Conservation (phyloP, 768 basidiomycete species). For the Mycena albidolilacea region DNA sequence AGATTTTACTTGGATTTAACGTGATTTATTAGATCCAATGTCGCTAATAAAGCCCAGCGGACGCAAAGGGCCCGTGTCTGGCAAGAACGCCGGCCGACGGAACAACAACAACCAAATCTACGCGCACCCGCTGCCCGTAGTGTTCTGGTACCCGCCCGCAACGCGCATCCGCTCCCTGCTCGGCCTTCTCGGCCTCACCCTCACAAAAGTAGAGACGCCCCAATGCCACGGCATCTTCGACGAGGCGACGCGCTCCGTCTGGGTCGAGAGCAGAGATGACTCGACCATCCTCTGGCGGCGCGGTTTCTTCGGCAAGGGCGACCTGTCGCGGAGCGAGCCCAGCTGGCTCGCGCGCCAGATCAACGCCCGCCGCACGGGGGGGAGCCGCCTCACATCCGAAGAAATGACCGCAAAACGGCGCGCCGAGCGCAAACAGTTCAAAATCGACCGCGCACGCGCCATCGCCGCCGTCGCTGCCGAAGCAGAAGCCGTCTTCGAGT, state of each 20-base stretch:
- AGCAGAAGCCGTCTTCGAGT: slow-evolving; percentile 81
- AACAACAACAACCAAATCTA: slow-evolving; percentile 80
- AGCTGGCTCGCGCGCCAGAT: slow-evolving; percentile 90
- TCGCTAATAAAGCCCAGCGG: slow-evolving; percentile 62
- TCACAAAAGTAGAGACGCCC: slow-evolving; percentile 76
- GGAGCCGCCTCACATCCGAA: slow-evolving; percentile 87
- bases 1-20: too few relatives aligned
- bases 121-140: slow-evolving; percentile 78
- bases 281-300: slow-evolving; percentile 84
- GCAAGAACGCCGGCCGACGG: slow-evolving; percentile 69
- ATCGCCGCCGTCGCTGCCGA: slow-evolving; percentile 87
- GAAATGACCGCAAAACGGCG: slow-evolving; percentile 92
- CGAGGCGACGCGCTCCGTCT: slow-evolving; percentile 85
- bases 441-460: slow-evolving; percentile 90
- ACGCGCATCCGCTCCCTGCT: slow-evolving; percentile 62
- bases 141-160: slow-evolving; percentile 60
- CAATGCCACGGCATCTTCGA: slow-evolving; percentile 87
- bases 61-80: slow-evolving; percentile 51
- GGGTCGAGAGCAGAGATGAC: slow-evolving; percentile 79
- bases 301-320: slow-evolving; percentile 98
- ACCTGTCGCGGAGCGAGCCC: slow-evolving; percentile 94
- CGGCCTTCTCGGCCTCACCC: slow-evolving; percentile 70
- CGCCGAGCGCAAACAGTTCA: slow-evolving; percentile 92
- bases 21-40: slow-evolving; percentile 47
- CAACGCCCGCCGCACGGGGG: slow-evolving; percentile 71